Conservation (phyloP, 2,329 filamentous ascomycete species). For the Beauveria sp. region DNA sequence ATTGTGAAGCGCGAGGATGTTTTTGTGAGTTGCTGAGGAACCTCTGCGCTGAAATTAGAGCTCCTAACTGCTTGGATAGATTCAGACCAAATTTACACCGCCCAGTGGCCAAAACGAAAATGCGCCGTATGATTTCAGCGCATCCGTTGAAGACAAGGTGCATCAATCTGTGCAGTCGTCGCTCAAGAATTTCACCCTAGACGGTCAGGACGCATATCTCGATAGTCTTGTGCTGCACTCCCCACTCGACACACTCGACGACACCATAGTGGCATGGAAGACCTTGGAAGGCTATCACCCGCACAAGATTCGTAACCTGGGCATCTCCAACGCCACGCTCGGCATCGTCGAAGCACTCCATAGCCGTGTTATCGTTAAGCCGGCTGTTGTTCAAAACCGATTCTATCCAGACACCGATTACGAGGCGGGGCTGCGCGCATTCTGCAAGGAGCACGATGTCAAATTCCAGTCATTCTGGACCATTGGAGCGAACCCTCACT, state of each 20-base stretch:
- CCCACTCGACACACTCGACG: slow-evolving; percentile 33
- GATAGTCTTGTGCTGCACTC: slow-evolving; percentile 70
- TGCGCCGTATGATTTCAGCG: slow-evolving; percentile 53
- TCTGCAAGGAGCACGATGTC: slow-evolving; percentile 34
- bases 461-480: slow-evolving; percentile 50
- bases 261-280: slow-evolving; percentile 58
- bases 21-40: slow-evolving; percentile 39
- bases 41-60: not conserved
- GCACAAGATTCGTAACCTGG: slow-evolving; percentile 54
- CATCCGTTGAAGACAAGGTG: slow-evolving; percentile 56
- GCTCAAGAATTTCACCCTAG: slow-evolving; percentile 50
- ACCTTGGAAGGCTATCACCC: slow-evolving; percentile 61
- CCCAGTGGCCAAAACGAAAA: slow-evolving; percentile 51
- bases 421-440: slow-evolving; percentile 51
- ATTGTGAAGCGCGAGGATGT: slow-evolving; percentile 49
- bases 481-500: slow-evolving; percentile 36
- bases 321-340: slow-evolving; percentile 68
- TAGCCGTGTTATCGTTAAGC: slow-evolving; percentile 31
- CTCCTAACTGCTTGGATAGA: slow-evolving; percentile 27
- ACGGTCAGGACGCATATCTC: slow-evolving; percentile 42
- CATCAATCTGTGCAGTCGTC: slow-evolving; percentile 60
- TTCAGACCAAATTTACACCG: slow-evolving; percentile 80
- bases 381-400: slow-evolving; percentile 65
- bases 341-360: slow-evolving; percentile 46
- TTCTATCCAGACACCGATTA: slow-evolving; percentile 55